Conservation (phyloP, 768 basidiomycete genomes). For the Plicaturopsis crispa region DNA sequence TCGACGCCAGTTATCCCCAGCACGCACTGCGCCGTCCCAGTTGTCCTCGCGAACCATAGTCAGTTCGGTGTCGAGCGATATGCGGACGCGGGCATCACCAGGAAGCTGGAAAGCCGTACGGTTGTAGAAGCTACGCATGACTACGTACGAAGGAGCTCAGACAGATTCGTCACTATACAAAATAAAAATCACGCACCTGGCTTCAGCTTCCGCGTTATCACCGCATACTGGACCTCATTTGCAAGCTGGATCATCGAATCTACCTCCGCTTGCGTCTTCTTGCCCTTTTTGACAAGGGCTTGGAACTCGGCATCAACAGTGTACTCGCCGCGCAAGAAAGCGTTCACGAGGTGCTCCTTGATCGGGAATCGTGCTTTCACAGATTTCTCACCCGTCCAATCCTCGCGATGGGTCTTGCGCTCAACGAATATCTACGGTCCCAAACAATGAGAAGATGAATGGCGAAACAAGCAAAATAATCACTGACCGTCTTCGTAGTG, state of each 20-base stretch:
- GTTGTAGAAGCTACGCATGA: constrained; percentile 97
- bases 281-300: constrained; percentile 77
- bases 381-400: constrained; percentile 99
- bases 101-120: constrained; percentile 98
- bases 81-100: constrained; percentile 96
- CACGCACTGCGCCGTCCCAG: constrained; percentile 78
- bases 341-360: constrained; percentile 89
- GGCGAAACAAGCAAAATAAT: background rate
- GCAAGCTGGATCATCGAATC: constrained; percentile 94
- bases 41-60: constrained; percentile 94
- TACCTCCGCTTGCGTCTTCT: constrained; percentile 87
- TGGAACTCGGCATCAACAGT: constrained; percentile 93
- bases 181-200: constrained; percentile 54
- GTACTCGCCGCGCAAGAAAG: constrained; percentile 84
- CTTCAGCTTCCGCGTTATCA: constrained; percentile 70
- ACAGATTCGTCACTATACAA: background rate
- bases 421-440: constrained; percentile 69
- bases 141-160: constrained; percentile 28
- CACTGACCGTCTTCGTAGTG: constrained; percentile 64
- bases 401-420: constrained; percentile 91
- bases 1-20: constrained; percentile 88
- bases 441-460: background rate
- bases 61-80: constrained; percentile 95
- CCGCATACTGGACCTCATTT: constrained; percentile 91
- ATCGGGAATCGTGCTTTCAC: constrained; percentile 96